Base-by-base conservation (phyloP, 2,329 filamentous ascomycete species). In the Alternaria angustiovoidea region DNA sequence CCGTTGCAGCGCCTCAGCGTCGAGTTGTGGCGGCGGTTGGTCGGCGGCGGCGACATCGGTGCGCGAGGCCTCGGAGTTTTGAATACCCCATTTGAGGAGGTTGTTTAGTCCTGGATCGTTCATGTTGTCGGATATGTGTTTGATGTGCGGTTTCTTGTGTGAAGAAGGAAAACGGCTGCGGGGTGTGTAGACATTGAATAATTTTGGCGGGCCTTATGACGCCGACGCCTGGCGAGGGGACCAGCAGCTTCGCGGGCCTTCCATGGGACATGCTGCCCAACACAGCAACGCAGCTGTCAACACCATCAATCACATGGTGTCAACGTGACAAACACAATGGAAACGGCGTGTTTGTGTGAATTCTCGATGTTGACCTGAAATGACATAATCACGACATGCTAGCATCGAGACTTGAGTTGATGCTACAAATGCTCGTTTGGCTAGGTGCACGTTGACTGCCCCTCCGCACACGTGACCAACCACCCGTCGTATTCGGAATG, bases 11-110 rank as follows among this genome's bases (percentile, higher is more conserved):
- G 62, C 64, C 44, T 62, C 59, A 22, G 28, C 36, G 28, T 66
- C 64, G 38, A 66, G 42, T 63, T 71, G 43, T 52, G 51, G 36
- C 22, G 53, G 54, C 18, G 56, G 57, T 49, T 62, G 59, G n/a
- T 58, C 42, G 26, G 52, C 92, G 92, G 47, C 54, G 36, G 63
- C 64, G 73, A 65, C 68, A 49, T 73, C 72, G 68, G 68, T 72
- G 64, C 69, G 75, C 30, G 81, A 75, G 56, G 80, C 76, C 38
- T 81, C 79, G 43, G 87, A 87, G 77, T 91, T 90, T 72, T 89
- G 81, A 71, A 91, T 84, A 71, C 89, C 85, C 92, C 92, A 95
- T 85, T 91, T 90, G 62, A 95, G 87, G 78, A 94, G 89, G 56
- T 88, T 85, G 81, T 92, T 93, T 75, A 94, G 85, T 67, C 85